Conservation (phyloP, 2,329 filamentous ascomycete species). For the Blastomyces emzantsi region DNA sequence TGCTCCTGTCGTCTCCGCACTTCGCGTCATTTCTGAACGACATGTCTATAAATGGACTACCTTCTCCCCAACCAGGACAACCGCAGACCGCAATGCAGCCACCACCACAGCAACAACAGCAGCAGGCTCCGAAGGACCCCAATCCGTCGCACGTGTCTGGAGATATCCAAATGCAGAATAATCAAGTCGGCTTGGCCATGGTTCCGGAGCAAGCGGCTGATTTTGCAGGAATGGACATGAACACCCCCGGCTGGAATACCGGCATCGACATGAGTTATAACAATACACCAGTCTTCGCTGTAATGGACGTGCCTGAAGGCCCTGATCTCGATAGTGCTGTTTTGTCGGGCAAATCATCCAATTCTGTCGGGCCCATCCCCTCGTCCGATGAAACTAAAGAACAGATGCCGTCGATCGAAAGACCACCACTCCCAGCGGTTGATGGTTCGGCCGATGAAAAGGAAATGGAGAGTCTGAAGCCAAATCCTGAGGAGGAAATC, state of each 20-base stretch:
- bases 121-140: constrained; percentile 49
- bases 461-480: constrained; percentile 18
- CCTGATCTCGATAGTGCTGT: constrained; percentile 51
- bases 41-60: constrained; percentile 52
- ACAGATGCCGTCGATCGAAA: constrained; percentile 42
- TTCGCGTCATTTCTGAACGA: constrained; percentile 74
- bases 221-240: constrained; percentile 59
- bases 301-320: constrained; percentile 60
- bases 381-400: constrained; percentile 40
- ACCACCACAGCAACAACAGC: constrained; percentile 32
- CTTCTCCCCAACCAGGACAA: constrained; percentile 28
- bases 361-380: constrained; percentile 41
- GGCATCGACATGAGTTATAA: constrained; percentile 38
- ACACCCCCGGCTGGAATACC: constrained; percentile 36
- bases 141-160: constrained; percentile 50
- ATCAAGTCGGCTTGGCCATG: constrained; percentile 65
- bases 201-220: constrained; percentile 72
- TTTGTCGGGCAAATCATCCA: constrained; percentile 63
- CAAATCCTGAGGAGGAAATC: constrained; percentile 42
- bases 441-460: constrained; percentile 14
- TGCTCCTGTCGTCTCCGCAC: constrained; percentile 69
- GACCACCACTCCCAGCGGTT: constrained; percentile 18
- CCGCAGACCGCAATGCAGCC: constrained; percentile 29
- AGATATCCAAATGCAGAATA: constrained; percentile 51
- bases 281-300: constrained; percentile 51